Evolutionary conservation across 108 stramenopile genomes (phyloP).

Genomic region (Stephanodiscus minutulus): DNA sequence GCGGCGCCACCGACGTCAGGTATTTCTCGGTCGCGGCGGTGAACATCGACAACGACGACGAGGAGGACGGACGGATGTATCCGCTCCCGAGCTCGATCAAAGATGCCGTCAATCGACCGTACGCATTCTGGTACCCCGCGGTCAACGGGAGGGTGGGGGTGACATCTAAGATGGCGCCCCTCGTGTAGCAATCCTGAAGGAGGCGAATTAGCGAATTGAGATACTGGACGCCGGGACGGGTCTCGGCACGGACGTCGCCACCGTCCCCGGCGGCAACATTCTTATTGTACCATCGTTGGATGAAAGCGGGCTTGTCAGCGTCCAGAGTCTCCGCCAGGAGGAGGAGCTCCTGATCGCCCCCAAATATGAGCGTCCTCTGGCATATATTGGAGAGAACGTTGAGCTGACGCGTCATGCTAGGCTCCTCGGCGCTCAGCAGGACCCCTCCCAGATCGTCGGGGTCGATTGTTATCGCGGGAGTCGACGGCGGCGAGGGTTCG

Average conservation of each 20-base stretch:
- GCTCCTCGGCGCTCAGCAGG: conserved; percentile 74
- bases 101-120: conserved; percentile 69
- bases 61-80: conserved; percentile 65
- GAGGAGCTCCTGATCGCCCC: conserved; percentile 81
- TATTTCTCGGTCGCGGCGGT: conserved; percentile 48
- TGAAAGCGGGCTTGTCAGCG: conserved; percentile 73
- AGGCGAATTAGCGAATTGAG: conserved; percentile 73
- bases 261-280: conserved; percentile 25
- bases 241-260: conserved; percentile 43
- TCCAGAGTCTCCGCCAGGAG: conserved; percentile 79
- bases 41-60: conserved; percentile 41
- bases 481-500: conserved; percentile 30
- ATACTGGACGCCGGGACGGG: conserved; percentile 77
- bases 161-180: conserved; percentile 64
- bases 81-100: conserved; percentile 81
- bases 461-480: conserved; percentile 22
- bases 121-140: conserved; percentile 73
- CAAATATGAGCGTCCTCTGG: conserved; percentile 74
- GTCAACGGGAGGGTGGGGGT: conserved; percentile 64
- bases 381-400: conserved; percentile 86
- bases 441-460: conserved; percentile 73
- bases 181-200: conserved; percentile 66
- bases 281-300: conserved; percentile 85
- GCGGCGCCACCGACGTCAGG: conserved; percentile 41
- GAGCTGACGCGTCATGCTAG: conserved; percentile 84